A percentile compares a stretch with the other conserved stretches of the same genome.
phyloP scores from a whole-genome alignment of 2,329 filamentous ascomycete species.

The Lasiodiplodia hormozganensis region DNA sequence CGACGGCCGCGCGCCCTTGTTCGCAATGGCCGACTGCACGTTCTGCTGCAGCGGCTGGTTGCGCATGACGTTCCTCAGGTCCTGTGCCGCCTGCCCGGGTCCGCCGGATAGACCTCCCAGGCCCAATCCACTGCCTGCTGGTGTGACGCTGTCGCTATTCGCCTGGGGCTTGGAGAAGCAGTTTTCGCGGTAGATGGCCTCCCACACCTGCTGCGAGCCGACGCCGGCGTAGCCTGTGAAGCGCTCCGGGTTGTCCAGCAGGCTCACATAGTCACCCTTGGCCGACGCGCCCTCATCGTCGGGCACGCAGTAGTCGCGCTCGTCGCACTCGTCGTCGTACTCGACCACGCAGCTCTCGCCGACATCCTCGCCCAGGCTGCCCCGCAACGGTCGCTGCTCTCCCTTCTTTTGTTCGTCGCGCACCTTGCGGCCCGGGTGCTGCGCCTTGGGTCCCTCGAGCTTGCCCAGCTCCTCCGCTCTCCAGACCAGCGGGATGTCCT shows the following conservation, averaged over 20 bases:
- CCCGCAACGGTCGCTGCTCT: conserved; percentile 75
- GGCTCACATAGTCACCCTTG: conserved; percentile 95
- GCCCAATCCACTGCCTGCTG: conserved; percentile 51
- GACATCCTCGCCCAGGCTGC: conserved; percentile 81
- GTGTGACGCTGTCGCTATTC: conserved; percentile 34
- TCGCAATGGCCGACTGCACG: conserved; percentile 61
- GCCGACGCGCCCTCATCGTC: conserved; percentile 87
- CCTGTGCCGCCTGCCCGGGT: conserved; percentile 63
- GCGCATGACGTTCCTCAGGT: conserved; percentile 66
- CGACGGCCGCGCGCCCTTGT: conserved; percentile 56
- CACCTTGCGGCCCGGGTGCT: conserved; percentile 79
- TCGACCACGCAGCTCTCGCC: conserved; percentile 97
- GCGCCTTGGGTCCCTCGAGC: conserved; percentile 87
- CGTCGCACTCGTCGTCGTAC: conserved; percentile 96
- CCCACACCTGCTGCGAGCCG: conserved; percentile 89
- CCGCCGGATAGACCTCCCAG: conserved; percentile 40
- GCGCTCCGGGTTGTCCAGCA: conserved; percentile 90
- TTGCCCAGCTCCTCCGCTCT: conserved; percentile 90
- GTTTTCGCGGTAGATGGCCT: conserved; percentile 96
- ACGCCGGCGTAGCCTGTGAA: conserved; percentile 93
- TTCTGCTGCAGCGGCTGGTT: conserved; percentile 67
- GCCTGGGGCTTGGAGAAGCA: conserved; percentile 73
- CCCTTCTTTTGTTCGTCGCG: conserved; percentile 62
- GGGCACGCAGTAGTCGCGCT: conserved; percentile 94
- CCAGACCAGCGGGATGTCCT: conserved; percentile 92